Conservation (phyloP, 1,284 basidiomycete species). For the Apiotrichum gracile region DNA sequence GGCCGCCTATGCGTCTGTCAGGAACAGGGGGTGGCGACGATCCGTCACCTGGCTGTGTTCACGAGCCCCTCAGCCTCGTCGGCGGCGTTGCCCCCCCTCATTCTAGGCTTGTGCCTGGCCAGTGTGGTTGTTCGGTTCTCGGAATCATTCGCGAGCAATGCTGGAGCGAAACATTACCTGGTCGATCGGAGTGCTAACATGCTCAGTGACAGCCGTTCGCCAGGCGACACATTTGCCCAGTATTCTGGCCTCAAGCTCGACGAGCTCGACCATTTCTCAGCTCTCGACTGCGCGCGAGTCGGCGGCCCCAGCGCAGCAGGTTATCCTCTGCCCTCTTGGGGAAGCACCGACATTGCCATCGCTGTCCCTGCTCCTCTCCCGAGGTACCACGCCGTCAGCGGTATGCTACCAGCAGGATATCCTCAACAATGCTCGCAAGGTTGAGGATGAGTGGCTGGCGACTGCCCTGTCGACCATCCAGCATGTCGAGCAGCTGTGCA, state of each 20-base stretch:
- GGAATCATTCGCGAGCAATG: too few relatives aligned
- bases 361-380: constrained; percentile 36
- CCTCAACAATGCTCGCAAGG: constrained; percentile 36
- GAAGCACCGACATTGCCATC: constrained; percentile 43
- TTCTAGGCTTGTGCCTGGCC: too few relatives aligned
- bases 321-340: constrained; percentile 43
- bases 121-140: too few relatives aligned
- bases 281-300: background rate
- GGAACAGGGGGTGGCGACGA: too few relatives aligned
- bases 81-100: too few relatives aligned
- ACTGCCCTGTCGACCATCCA: constrained; percentile 32
- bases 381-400: constrained; percentile 43
- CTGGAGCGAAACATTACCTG: too few relatives aligned
- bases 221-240: constrained; percentile 32
- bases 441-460: constrained; percentile 43
- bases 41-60: too few relatives aligned
- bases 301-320: constrained; percentile 20
- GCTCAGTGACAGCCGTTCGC: constrained; percentile 35
- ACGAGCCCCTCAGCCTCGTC: too few relatives aligned
- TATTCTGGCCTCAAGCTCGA: constrained; percentile 18
- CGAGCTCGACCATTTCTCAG: constrained; percentile 2
- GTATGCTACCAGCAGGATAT: constrained; percentile 48
- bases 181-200: too few relatives aligned
- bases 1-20: too few relatives aligned
- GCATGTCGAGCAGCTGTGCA: constrained; percentile 26